Evolutionary conservation across 2,329 filamentous ascomycete genomes (phyloP).

Genomic region (Pseudogymnoascus sp.): DNA sequence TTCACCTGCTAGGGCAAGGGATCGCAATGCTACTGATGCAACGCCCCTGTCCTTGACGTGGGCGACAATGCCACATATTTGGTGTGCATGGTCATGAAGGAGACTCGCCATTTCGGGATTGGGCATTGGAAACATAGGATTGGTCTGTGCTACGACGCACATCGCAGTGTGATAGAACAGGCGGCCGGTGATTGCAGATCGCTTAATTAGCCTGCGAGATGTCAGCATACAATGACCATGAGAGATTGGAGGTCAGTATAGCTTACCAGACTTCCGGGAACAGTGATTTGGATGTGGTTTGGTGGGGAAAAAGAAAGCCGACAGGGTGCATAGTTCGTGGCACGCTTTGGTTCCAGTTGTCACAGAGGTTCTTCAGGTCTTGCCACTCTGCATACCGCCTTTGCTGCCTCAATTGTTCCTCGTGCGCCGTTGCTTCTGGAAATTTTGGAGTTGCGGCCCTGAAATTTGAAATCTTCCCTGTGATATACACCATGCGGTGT

Average conservation of each 20-base stretch:
- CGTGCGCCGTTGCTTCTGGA: constrained; percentile 51
- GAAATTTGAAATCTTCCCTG: constrained; percentile 83
- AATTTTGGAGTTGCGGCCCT: constrained; percentile 60
- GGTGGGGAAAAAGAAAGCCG: constrained; percentile 63
- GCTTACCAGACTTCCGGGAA: constrained; percentile 83
- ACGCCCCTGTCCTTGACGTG: constrained; percentile 77
- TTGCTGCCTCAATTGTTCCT: constrained; percentile 57
- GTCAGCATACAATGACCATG: constrained; percentile 20
- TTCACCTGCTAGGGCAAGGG: constrained; percentile 69
- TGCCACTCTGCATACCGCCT: constrained; percentile 70
- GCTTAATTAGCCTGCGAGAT: constrained; percentile 65
- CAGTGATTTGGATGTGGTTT: constrained; percentile 60
- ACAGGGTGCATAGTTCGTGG: constrained; percentile 84
- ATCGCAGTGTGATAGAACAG: constrained; percentile 87
- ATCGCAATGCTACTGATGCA: constrained; percentile 70
- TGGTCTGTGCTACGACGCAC: constrained; percentile 70
- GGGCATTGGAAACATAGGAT: constrained; percentile 52
- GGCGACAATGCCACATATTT: constrained; percentile 83
- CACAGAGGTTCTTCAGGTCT: constrained; percentile 70
- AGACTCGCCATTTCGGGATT: constrained; percentile 57
- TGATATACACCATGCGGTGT: constrained; percentile 79
- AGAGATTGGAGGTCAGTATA: background rate
- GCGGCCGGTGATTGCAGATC: constrained; percentile 71
- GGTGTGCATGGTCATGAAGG: constrained; percentile 68
- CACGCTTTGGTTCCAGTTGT: constrained; percentile 71